Evolutionary conservation across 2,329 filamentous ascomycete genomes (phyloP).

Genomic region (Aspergillus arachidicola): DNA sequence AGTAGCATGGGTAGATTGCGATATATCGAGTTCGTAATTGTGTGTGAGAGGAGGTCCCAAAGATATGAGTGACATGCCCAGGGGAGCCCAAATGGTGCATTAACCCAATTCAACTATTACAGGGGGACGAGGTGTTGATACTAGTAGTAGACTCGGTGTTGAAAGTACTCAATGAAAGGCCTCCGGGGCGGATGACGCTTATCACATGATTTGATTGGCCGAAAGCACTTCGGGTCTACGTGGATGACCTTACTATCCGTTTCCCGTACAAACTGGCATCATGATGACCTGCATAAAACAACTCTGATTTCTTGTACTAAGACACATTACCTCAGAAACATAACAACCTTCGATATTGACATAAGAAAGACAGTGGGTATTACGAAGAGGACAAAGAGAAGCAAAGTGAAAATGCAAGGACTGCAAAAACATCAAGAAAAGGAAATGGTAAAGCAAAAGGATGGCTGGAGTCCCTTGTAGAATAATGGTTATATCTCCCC

Average conservation of each 20-base stretch:
- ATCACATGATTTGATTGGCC: constrained; percentile 25
- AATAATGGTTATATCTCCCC: not conserved
- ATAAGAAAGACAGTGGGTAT: not conserved
- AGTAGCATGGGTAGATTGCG: constrained; percentile 14
- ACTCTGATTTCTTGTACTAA: not conserved
- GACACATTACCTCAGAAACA: not conserved
- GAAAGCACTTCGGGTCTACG: not conserved
- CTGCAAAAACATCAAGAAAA: not conserved
- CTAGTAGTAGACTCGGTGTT: no score
- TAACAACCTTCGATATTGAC: not conserved
- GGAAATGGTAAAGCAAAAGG: not conserved
- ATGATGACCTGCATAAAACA: not conserved
- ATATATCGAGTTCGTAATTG: constrained; percentile 10
- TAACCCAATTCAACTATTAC: not conserved
- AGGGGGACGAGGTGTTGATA: not conserved
- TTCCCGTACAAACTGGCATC: not conserved
- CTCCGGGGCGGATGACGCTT: constrained; percentile 14
- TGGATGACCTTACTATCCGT: not conserved
- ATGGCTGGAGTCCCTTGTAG: not conserved
- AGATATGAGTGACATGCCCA: constrained; percentile 6
- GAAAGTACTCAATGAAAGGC: constrained; percentile 8
- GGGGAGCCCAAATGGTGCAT: constrained; percentile 2
- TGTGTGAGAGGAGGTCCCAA: constrained; percentile 1
- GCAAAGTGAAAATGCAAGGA: not conserved
- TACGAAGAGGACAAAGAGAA: not conserved